These are phyloP conservation scores for Entomortierella lignicola DNA, from an alignment of 192 early-diverging fungal genomes.

Conservation along the genomic window DNA sequence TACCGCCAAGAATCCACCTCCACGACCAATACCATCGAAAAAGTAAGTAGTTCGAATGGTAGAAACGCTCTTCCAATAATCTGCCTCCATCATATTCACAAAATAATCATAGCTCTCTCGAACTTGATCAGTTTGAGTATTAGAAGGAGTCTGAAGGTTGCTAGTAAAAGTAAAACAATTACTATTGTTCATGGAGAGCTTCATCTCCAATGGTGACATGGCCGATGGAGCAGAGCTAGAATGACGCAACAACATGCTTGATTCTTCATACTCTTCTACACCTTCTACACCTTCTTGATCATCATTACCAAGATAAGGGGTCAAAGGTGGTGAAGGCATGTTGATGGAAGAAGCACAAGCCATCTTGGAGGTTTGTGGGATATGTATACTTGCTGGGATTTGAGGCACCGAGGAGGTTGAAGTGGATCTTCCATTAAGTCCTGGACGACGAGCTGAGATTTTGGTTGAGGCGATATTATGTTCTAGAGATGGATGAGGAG, in stretches of 20 bases:
- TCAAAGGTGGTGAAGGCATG: slow-evolving; percentile 39
- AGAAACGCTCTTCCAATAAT: slow-evolving; percentile 51
- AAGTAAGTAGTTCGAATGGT: slow-evolving; percentile 51
- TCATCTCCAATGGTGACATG: slow-evolving; percentile 25
- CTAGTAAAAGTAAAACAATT: slow-evolving; percentile 43
- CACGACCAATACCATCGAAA: slow-evolving; percentile 54
- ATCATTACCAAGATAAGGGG: slow-evolving; percentile 1
- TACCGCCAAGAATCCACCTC: slow-evolving; percentile 49
- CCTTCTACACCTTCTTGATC: background rate
- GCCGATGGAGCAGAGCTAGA: slow-evolving; percentile 34
- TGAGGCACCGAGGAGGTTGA: slow-evolving; percentile 25
- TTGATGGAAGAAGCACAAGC: slow-evolving; percentile 12
- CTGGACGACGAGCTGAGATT: slow-evolving; percentile 10
- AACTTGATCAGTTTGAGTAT: slow-evolving; percentile 6
- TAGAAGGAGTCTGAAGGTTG: slow-evolving; percentile 11
- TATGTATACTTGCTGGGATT: background rate
- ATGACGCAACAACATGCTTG: background rate
- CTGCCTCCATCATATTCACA: slow-evolving; percentile 37
- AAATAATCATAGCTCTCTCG: slow-evolving; percentile 45
- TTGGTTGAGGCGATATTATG: slow-evolving; percentile 8
- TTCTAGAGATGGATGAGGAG: background rate
- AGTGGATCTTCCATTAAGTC: slow-evolving; percentile 12
- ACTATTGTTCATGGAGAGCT: background rate
- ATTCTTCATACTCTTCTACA: background rate
- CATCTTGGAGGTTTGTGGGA: background rate